Evolutionary conservation across 2,329 filamentous ascomycete species (phyloP).

Genomic region (Thelonectria olida): DNA sequence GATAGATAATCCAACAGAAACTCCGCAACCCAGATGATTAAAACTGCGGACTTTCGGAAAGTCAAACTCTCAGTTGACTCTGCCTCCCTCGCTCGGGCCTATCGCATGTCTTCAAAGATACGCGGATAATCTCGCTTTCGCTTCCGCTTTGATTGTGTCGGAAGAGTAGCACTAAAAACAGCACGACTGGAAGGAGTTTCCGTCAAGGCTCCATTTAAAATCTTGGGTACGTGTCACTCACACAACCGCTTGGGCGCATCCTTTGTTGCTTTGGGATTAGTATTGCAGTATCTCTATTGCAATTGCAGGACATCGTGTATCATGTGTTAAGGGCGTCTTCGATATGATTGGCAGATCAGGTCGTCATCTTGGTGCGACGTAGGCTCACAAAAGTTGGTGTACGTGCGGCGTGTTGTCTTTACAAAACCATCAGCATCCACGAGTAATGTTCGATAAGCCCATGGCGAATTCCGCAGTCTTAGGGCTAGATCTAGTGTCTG

Average conservation of each 20-base stretch:
- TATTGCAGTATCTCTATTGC: neutral
- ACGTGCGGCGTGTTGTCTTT: neutral
- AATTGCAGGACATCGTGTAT: neutral
- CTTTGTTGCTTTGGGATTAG: no score
- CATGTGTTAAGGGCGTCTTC: neutral
- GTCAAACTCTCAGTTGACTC: no score
- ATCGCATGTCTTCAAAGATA: no score
- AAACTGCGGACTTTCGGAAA: neutral
- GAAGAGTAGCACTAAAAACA: no score
- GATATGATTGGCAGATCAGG: neutral
- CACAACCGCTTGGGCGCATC: no score
- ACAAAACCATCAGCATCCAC: neutral
- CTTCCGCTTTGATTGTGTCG: no score
- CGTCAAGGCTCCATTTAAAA: no score
- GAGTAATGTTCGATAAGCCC: neutral
- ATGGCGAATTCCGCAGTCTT: neutral
- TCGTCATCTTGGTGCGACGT: neutral
- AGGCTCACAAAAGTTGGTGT: neutral
- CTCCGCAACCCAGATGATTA: neutral
- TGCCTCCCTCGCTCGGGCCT: no score
- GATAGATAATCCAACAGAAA: neutral
- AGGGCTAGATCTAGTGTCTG: neutral
- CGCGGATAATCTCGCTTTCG: no score
- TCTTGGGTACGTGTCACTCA: no score
- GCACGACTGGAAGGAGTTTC: no score